Evolutionary conservation across 2,329 filamentous ascomycete genomes (phyloP), one percentile per base, ranked within the genome.

Genomic region (Trichoderma breve): DNA sequence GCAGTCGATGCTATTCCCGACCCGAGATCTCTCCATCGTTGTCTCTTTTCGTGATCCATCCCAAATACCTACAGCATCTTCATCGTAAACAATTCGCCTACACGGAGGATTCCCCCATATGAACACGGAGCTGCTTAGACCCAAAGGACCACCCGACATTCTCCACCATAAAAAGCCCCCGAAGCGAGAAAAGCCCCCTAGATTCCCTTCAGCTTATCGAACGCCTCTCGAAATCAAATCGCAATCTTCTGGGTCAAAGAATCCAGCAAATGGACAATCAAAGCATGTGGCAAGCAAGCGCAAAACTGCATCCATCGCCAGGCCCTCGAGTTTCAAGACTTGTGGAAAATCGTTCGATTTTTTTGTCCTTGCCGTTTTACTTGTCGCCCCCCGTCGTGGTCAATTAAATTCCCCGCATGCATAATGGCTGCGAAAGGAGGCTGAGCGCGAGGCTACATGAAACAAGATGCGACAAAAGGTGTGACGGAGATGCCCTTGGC

Each of bases 301-400:
- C 34, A 36, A 36, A 36, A 36, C 34, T 18, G 15, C 26, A 47
- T n/a, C 26, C 34, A 30, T 12, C 6, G 18, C 15, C 39, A 36
- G 34, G 24, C 43, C 18, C 60, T n/a, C 8, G 24, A 47, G 69
- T 71, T 71, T 71, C 69, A 71, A 60, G 63, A 64, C 58, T 64
- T 43, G 72, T 71, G 72, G 73, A 58, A 63, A 70, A 68, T 74
- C 73, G 66, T 73, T 73, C 74, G 73, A 75, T 74, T 73, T 68
- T 57, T 64, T 71, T 36, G 11, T 64, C 60, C 60, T 1, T 62
- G 39, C 28, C 28, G 66, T 70, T 70, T 70, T 70, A 70, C 36
- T 28, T 61, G 24, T 57, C 43, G 21, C 11, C 15, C 21, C 43
- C 32, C 57, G 21, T 43, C 4, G 34, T 36, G 34, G 34, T 36